Evolutionary conservation across 176 grass and related monocot genomes (phyloP).

Genomic region (Oryza australiensis): DNA sequence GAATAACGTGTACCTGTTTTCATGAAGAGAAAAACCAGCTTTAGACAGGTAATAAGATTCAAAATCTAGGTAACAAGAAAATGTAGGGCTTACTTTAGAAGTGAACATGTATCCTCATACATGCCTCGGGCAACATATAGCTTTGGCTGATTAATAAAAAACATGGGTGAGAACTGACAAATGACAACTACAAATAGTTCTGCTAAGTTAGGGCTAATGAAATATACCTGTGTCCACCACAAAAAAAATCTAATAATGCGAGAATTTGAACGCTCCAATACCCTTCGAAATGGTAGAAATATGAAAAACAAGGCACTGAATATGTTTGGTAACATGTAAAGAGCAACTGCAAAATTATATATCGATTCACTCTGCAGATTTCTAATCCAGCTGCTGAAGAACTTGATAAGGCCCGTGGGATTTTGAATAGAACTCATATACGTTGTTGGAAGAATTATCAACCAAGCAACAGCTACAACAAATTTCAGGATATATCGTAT

Average conservation of each 20-base stretch:
- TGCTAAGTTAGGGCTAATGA: slow-evolving; percentile 1
- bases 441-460: slow-evolving; percentile 76
- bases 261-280: slow-evolving; percentile 70
- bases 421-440: slow-evolving; percentile 81
- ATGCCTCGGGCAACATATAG: slow-evolving; percentile 93
- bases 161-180: slow-evolving; percentile 31
- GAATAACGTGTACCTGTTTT: slow-evolving; percentile 82
- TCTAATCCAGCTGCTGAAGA: slow-evolving; percentile 82
- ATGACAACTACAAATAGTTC: slow-evolving; percentile 27
- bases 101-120: slow-evolving; percentile 77
- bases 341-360: slow-evolving; percentile 80
- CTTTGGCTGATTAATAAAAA: slow-evolving; percentile 62
- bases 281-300: slow-evolving; percentile 62
- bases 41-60: slow-evolving; percentile 13
- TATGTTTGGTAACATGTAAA: slow-evolving; percentile 94
- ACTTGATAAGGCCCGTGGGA: slow-evolving; percentile 76
- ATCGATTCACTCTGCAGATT: slow-evolving; percentile 68
- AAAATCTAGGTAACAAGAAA: slow-evolving; percentile 23
- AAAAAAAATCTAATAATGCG: slow-evolving; percentile 70
- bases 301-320: slow-evolving; percentile 85
- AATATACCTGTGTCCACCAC: slow-evolving; percentile 95
- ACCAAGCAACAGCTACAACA: slow-evolving; percentile 77
- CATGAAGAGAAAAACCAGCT: slow-evolving; percentile 19
- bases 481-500: slow-evolving; percentile 82
- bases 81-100: slow-evolving; percentile 75